A percentile compares a stretch with the other conserved stretches of the same genome.
Conservation (phyloP, 345 rosid species). For the Bruguiera sexangula region DNA sequence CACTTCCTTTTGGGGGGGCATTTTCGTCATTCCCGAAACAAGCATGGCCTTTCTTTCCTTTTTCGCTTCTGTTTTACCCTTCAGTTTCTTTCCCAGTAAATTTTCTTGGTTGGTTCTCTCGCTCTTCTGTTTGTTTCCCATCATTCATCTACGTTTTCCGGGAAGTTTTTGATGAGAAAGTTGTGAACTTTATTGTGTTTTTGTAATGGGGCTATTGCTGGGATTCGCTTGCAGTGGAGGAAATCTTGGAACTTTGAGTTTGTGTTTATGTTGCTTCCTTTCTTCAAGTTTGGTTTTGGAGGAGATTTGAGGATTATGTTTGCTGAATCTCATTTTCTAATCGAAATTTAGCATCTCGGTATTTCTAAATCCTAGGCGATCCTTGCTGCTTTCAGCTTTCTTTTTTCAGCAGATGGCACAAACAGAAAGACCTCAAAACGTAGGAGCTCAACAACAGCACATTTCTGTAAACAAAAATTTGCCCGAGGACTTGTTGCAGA, state of each 20-base stretch:
- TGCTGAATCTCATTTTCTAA: conserved; percentile 6
- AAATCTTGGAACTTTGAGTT: conserved; percentile 22
- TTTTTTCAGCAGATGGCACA: conserved; percentile 29
- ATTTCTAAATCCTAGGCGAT: background rate
- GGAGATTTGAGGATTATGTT: conserved; percentile 2
- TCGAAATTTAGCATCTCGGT: conserved; percentile 17
- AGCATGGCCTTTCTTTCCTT: background rate
- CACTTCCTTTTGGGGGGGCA: background rate
- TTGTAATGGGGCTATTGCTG: background rate
- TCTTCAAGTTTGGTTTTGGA: conserved; percentile 10
- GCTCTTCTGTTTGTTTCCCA: background rate
- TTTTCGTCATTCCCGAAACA: background rate
- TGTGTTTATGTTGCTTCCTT: background rate
- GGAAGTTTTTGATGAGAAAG: conserved; percentile 11
- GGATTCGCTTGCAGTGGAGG: conserved; percentile 2
- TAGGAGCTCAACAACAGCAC: conserved; percentile 23
- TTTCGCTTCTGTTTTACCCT: background rate
- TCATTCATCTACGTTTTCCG: background rate
- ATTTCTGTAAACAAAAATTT: background rate
- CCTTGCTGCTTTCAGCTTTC: background rate
- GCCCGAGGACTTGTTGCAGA: conserved; percentile 40
- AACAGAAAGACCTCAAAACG: conserved; percentile 28
- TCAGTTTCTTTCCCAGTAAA: background rate
- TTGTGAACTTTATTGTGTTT: background rate
- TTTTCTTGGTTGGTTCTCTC: background rate